These are phyloP conservation scores for Ophiorrhiza pumila DNA, from an alignment of 257 asterid genomes.

Conservation along the genomic window DNA sequence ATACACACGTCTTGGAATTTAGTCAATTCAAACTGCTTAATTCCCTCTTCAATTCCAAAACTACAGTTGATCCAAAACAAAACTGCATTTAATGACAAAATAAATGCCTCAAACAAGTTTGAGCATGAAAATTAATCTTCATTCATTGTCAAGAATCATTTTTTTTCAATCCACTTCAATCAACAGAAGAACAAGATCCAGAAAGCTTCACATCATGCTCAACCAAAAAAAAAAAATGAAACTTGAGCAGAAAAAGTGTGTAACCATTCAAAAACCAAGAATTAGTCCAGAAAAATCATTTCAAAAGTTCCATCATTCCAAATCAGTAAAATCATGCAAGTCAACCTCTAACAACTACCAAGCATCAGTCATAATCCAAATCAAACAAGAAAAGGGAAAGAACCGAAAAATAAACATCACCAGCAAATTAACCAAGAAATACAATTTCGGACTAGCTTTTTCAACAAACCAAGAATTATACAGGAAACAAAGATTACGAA, in stretches of 20 bases:
- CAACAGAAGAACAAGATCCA: not conserved
- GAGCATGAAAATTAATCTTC: not conserved
- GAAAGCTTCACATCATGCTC: not conserved
- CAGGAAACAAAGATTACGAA: not conserved
- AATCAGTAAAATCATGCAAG: not conserved
- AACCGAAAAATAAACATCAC: not conserved
- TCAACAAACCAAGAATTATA: not conserved
- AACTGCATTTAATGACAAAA: not conserved
- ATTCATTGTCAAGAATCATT: not conserved
- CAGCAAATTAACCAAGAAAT: not conserved
- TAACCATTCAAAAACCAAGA: too few species aligned
- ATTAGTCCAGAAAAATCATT: not conserved
- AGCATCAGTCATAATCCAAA: not conserved
- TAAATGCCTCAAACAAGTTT: not conserved
- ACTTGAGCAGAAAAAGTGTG: too few species aligned
- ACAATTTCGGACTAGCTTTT: not conserved
- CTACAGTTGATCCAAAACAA: not conserved
- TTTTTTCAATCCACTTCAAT: not conserved
- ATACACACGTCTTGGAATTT: not conserved
- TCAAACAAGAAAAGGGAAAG: not conserved
- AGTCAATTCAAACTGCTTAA: not conserved
- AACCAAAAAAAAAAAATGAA: not conserved
- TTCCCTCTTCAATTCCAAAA: not conserved
- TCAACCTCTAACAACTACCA: not conserved
- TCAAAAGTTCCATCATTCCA: not conserved